Base-by-base conservation (phyloP, 2,329 filamentous ascomycete species). In the Claviceps africana region DNA sequence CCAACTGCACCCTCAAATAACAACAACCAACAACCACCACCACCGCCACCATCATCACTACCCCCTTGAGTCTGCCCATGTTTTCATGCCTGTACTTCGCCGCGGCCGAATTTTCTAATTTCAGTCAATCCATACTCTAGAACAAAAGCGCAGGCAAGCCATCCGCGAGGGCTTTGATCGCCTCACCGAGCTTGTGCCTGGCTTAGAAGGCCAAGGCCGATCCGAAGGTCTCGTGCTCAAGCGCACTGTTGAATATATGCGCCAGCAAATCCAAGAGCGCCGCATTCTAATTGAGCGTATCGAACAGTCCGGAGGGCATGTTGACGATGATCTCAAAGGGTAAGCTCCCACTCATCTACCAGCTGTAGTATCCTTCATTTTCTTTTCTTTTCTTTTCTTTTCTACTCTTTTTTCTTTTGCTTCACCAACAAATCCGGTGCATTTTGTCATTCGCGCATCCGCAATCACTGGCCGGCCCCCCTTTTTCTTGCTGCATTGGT, bases 131-230 rank as follows among this genome's bases (percentile, higher is more conserved):
- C 22, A 25, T 31, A 22, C 25, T 8, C 25, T 53, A 72, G 69
- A 74, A 61, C 65, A 73, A 58, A 72, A 75, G 57, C 65, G 72
- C 39, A 64, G 72, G 31, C 65, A 72, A 54, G 86, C 85, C 15
- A 95, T 95, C 58, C 78, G 89, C 47, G 82, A 87, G 54, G 87
- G 86, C 53, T 95, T 94, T 65, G 88, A 95, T 65, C 78, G 82
- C 35, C 76, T 95, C 28, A 86, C 86, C 17, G 79, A 83, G 51
- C 75, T 94, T 33, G 87, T 95, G 1, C 89, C 89, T 0, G 88
- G 86, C 0, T 75, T 94, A 51, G 79, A 87, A 60, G 89, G 89
- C 1, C 85, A 90, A 62, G 89, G 86, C 1, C 81, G 88, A 46
- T 93, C 87, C 57, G 89, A 95, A 66, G 87, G 86, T 30, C 74